A percentile compares a stretch with the other conserved stretches of the same genome.
These are phyloP conservation scores for Acrasis kona DNA, from an alignment of 78 protist genomes.

Conservation along the genomic window DNA sequence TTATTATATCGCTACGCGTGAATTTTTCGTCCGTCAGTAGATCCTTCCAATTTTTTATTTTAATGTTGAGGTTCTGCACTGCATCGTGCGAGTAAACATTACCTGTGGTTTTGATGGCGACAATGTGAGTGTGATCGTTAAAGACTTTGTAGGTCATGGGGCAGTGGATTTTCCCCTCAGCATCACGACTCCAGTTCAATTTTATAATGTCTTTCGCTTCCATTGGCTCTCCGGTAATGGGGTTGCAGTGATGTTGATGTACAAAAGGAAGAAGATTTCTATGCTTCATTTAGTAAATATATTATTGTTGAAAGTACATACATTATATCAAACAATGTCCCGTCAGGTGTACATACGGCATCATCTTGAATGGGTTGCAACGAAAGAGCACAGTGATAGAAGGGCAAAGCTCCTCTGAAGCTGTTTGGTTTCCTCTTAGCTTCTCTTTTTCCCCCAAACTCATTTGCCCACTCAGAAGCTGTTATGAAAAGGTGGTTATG, in stretches of 20 bases:
- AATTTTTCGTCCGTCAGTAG: conserved; percentile 66
- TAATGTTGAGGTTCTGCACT: conserved; percentile 53
- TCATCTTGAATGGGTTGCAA: too few relatives aligned
- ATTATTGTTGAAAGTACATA: background rate
- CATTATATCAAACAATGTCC: too few relatives aligned
- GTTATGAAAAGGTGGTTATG: too few relatives aligned
- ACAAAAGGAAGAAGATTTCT: conserved; percentile 32
- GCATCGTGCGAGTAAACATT: conserved; percentile 77
- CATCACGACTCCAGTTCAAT: conserved; percentile 44
- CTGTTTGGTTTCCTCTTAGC: too few relatives aligned
- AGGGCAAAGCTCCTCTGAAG: too few relatives aligned
- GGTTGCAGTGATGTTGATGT: conserved; percentile 56
- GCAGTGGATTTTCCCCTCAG: conserved; percentile 62
- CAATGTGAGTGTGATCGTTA: conserved; percentile 68
- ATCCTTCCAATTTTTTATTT: conserved; percentile 46
- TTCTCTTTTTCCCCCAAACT: too few relatives aligned
- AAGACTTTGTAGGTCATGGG: conserved; percentile 77
- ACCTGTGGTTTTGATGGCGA: conserved; percentile 61
- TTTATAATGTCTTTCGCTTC: conserved; percentile 39
- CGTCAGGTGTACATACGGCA: too few relatives aligned
- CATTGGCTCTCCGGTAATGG: conserved; percentile 71
- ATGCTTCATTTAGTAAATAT: background rate
- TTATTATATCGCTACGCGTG: conserved; percentile 54
- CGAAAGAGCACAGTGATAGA: too few relatives aligned
- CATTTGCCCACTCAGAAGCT: too few relatives aligned